These are phyloP conservation scores for Selaginella tamariscina DNA, from an alignment of 75 land plant species.

Conservation along the genomic window DNA sequence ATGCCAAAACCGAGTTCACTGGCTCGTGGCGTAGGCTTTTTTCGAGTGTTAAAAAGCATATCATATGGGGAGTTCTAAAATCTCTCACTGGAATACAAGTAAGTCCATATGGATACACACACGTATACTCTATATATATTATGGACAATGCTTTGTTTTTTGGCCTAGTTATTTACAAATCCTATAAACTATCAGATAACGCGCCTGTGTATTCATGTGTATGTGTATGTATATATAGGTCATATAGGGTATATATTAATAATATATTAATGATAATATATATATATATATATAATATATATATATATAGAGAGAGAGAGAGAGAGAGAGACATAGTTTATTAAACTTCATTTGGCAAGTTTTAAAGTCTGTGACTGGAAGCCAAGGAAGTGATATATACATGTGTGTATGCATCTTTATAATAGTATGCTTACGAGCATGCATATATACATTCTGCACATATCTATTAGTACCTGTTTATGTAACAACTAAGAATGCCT, in stretches of 20 bases:
- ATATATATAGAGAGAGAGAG: too few species aligned
- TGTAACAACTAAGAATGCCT: background rate
- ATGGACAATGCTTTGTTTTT: conserved; percentile 16
- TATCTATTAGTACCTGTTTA: background rate
- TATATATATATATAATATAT: too few species aligned
- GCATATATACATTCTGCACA: too few species aligned
- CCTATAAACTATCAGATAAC: background rate
- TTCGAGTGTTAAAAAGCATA: conserved; percentile 86
- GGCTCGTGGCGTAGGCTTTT: conserved; percentile 93
- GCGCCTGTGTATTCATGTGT: background rate
- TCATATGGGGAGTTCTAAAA: conserved; percentile 95
- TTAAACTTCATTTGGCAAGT: too few species aligned
- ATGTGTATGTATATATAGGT: too few species aligned
- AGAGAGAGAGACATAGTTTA: too few species aligned
- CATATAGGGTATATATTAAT: too few species aligned
- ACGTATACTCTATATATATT: background rate
- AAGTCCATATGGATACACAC: background rate
- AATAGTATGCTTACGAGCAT: too few species aligned
- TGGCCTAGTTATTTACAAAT: background rate
- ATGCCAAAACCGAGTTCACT: conserved; percentile 62
- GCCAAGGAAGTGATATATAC: too few species aligned
- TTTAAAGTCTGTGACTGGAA: too few species aligned
- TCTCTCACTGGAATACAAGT: conserved; percentile 99
- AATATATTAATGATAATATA: too few species aligned
- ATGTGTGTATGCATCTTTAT: too few species aligned